Evolutionary conservation across 1,139 yeast genomes (phyloP).

Genomic region (Suhomyces choctaworum): DNA sequence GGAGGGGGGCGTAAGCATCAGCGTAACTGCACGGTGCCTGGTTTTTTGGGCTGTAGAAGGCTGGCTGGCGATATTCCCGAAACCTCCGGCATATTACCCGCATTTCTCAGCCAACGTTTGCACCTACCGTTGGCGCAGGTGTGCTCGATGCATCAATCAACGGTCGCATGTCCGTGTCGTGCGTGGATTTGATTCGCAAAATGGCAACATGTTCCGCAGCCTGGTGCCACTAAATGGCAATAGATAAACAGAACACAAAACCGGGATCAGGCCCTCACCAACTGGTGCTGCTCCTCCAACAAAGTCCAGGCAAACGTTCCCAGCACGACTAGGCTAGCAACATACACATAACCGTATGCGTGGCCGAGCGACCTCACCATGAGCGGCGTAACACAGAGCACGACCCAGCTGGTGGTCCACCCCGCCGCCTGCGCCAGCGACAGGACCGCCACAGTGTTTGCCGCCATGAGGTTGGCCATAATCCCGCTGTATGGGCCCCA

Average conservation of each 20-base stretch:
- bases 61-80: too few species aligned
- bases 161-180: not conserved
- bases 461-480: slow-evolving; percentile 25
- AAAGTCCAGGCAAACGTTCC: slow-evolving; percentile 14
- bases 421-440: slow-evolving; percentile 25
- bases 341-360: slow-evolving; percentile 24
- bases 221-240: not conserved
- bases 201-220: not conserved
- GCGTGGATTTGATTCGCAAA: not conserved
- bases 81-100: too few species aligned
- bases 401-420: slow-evolving; percentile 29
- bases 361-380: slow-evolving; percentile 22
- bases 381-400: slow-evolving; percentile 27
- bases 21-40: not conserved
- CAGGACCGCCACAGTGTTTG: slow-evolving; percentile 23
- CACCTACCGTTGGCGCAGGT: too few species aligned
- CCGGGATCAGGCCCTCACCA: too few species aligned
- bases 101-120: too few species aligned
- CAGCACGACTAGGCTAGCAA: slow-evolving; percentile 20
- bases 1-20: not conserved
- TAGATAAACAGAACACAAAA: slow-evolving; percentile 1
- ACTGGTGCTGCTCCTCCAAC: not conserved
- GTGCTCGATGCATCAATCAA: not conserved
- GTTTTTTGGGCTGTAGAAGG: not conserved
- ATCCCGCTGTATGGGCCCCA: slow-evolving; percentile 41